Conservation (phyloP, 805 yeast species). For the Metschnikowia noctiluminum region DNA sequence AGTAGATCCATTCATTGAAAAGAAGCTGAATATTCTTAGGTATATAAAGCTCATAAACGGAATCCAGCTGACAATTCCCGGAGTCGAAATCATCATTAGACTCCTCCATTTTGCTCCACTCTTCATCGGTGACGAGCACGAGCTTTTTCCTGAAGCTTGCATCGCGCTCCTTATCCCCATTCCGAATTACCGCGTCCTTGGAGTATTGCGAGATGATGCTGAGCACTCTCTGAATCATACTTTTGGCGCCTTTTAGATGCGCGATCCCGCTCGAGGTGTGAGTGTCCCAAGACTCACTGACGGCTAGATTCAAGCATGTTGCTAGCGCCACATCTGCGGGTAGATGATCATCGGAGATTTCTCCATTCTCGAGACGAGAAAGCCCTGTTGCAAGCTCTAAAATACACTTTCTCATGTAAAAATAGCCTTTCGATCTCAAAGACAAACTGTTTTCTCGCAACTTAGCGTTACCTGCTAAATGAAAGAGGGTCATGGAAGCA, state of each 20-base stretch:
- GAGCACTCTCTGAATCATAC: slow-evolving; percentile 52
- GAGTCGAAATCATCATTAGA: not conserved
- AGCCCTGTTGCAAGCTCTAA: slow-evolving; percentile 58
- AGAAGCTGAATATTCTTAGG: slow-evolving; percentile 49
- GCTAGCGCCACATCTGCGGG: slow-evolving; percentile 67
- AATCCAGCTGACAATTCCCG: not conserved
- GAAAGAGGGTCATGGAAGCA: slow-evolving; percentile 66
- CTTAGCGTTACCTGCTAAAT: slow-evolving; percentile 36
- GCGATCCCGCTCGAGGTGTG: slow-evolving; percentile 66
- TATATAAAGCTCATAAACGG: slow-evolving; percentile 15
- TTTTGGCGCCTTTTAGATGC: slow-evolving; percentile 63
- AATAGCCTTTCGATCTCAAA: slow-evolving; percentile 47
- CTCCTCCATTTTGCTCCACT: slow-evolving; percentile 29
- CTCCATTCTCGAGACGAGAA: slow-evolving; percentile 23
- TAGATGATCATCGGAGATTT: slow-evolving; percentile 23
- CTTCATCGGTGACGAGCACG: slow-evolving; percentile 30
- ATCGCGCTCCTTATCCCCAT: not conserved
- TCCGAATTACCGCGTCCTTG: not conserved
- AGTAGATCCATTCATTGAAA: slow-evolving; percentile 64
- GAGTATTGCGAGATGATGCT: slow-evolving; percentile 24
- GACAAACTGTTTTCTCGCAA: slow-evolving; percentile 44
- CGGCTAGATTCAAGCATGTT: slow-evolving; percentile 59
- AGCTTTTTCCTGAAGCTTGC: slow-evolving; percentile 19
- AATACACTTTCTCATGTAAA: slow-evolving; percentile 59
- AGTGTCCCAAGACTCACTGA: slow-evolving; percentile 68